A percentile compares a stretch with the other conserved stretches of the same genome.
These are phyloP conservation scores for Botrytis pseudocinerea DNA, from an alignment of 2,329 filamentous ascomycete species.

Conservation along the genomic window DNA sequence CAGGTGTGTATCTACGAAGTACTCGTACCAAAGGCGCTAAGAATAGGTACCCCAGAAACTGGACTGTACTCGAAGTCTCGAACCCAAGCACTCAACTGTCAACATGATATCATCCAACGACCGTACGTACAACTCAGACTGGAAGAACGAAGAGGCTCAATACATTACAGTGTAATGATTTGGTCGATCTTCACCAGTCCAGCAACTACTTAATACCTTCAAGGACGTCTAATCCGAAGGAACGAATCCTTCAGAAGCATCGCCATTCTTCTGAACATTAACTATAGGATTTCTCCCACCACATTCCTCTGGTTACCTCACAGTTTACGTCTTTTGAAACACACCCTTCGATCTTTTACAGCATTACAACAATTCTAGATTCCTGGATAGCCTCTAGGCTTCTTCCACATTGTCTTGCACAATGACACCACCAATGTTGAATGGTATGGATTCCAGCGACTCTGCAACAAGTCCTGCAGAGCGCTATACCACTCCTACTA, in stretches of 20 bases:
- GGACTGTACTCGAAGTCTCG: not conserved
- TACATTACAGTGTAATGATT: not conserved
- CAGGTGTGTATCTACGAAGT: not conserved
- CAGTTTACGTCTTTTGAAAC: not conserved
- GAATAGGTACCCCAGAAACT: not conserved
- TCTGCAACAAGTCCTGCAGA: not conserved
- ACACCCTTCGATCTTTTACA: not conserved
- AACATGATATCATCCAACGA: not conserved
- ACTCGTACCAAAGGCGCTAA: not conserved
- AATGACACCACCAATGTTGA: not conserved
- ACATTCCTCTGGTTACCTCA: not conserved
- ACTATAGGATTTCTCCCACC: not conserved
- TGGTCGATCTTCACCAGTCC: not conserved
- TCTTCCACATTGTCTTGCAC: not conserved
- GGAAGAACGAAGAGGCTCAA: not conserved
- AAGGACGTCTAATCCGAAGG: not conserved
- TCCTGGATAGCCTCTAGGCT: not conserved
- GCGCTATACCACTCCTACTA: constrained; percentile 6
- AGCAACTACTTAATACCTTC: not conserved
- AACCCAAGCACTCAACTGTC: not conserved
- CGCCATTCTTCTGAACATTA: not conserved
- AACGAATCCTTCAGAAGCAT: not conserved
- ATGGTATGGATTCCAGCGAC: not conserved
- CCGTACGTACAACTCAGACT: not conserved
- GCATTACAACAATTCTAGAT: not conserved